phyloP scores from a whole-genome alignment of 768 basidiomycete genomes.

The Pleurotus citrinopileatus region DNA sequence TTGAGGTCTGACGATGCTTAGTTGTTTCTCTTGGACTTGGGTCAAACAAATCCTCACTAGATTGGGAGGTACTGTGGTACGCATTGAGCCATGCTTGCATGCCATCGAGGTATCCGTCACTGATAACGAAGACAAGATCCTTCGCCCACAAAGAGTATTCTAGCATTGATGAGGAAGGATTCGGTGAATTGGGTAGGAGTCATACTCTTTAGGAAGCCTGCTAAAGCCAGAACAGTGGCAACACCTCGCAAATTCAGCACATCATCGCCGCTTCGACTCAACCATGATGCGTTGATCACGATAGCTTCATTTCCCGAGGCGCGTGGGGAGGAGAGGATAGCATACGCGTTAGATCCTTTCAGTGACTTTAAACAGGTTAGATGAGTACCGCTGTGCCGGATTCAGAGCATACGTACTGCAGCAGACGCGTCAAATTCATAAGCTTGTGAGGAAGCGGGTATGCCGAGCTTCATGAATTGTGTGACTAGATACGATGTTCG shows the following conservation, averaged over 20 bases:
- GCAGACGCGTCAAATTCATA: constrained; percentile 56
- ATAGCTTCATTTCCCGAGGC: constrained; percentile 94
- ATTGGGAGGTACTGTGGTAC: constrained; percentile 71
- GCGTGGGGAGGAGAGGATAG: constrained; percentile 77
- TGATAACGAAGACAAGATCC: constrained; percentile 86
- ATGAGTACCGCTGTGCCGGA: too few species aligned
- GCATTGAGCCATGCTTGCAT: constrained; percentile 89
- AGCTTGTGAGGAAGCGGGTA: constrained; percentile 64
- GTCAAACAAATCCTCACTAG: constrained; percentile 41
- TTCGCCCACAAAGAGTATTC: constrained; percentile 93
- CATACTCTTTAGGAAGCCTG: constrained; percentile 78
- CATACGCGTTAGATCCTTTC: constrained; percentile 80
- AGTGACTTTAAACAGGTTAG: constrained; percentile 51
- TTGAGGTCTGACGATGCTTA: constrained; percentile 48
- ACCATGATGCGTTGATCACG: constrained; percentile 89
- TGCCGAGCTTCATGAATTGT: constrained; percentile 74
- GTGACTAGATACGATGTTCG: constrained; percentile 57
- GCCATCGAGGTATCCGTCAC: constrained; percentile 86
- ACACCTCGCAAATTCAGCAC: constrained; percentile 82
- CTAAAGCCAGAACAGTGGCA: constrained; percentile 82
- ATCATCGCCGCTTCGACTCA: constrained; percentile 57
- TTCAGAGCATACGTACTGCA: constrained; percentile 41
- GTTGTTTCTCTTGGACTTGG: background rate
- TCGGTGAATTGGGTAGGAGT: constrained; percentile 2
- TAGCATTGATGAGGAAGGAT: constrained; percentile 23